Evolutionary conservation across 768 basidiomycete genomes (phyloP).

Genomic region (Podaxis carcinomalis): DNA sequence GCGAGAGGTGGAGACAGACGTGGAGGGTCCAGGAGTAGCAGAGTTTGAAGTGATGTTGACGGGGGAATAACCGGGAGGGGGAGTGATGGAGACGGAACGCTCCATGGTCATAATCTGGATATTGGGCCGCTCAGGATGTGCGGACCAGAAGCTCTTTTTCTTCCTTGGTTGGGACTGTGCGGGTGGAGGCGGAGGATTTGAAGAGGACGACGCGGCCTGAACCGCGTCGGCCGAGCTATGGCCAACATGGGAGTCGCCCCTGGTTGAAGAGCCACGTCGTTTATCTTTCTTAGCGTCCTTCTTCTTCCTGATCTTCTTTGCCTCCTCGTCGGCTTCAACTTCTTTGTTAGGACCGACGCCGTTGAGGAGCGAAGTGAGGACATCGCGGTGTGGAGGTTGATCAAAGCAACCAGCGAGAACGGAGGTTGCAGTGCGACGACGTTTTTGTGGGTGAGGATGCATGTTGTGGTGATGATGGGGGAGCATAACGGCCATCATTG

Average conservation of each 20-base stretch:
- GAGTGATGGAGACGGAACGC: constrained; percentile 71
- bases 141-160: constrained; percentile 48
- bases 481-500: constrained; percentile 26
- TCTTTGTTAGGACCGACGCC: constrained; percentile 64
- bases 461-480: constrained; percentile 25
- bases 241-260: not conserved
- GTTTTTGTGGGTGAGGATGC: constrained; percentile 32
- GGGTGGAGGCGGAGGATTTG: not conserved
- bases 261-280: not conserved
- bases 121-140: constrained; percentile 51
- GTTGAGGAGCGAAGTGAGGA: constrained; percentile 75
- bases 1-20: constrained; percentile 67
- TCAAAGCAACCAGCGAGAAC: constrained; percentile 78
- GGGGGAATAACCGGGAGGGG: constrained; percentile 53
- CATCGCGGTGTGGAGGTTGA: constrained; percentile 61
- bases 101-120: constrained; percentile 70
- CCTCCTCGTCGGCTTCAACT: constrained; percentile 58
- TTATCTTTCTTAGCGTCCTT: constrained; percentile 43
- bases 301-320: constrained; percentile 49
- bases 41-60: constrained; percentile 49
- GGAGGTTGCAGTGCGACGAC: constrained; percentile 64
- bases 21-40: constrained; percentile 73
- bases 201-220: constrained; percentile 5
- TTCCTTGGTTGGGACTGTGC: constrained; percentile 25
- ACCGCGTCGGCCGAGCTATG: not conserved